phyloP scores from a whole-genome alignment of 2,329 filamentous ascomycete species.

The Metarhizium sp. region DNA sequence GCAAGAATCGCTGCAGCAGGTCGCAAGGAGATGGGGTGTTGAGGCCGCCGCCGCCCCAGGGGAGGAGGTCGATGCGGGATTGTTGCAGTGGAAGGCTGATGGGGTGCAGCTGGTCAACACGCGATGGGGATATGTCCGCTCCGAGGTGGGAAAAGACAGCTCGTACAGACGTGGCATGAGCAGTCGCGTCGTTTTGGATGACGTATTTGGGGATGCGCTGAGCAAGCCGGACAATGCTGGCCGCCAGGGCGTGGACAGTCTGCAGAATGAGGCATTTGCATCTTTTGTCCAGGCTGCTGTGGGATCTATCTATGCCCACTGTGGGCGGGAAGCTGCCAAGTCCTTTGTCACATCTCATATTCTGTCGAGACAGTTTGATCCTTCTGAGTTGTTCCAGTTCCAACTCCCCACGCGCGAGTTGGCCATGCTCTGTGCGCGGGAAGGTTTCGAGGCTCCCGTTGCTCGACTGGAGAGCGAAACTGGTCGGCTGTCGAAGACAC shows the following conservation, averaged over 20 bases:
- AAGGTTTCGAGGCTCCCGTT: conserved; percentile 80
- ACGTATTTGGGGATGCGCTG: conserved; percentile 67
- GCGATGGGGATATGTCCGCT: conserved; percentile 42
- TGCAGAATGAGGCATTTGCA: conserved; percentile 64
- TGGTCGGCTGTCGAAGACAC: conserved; percentile 71
- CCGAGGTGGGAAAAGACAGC: conserved; percentile 35
- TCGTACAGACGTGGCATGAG: conserved; percentile 58
- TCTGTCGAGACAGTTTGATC: conserved; percentile 66
- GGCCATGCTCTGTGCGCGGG: conserved; percentile 70
- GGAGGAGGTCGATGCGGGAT: conserved; percentile 81
- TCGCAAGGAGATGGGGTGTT: conserved; percentile 84
- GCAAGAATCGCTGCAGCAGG: conserved; percentile 58
- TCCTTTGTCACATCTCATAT: conserved; percentile 79
- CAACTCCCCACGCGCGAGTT: conserved; percentile 76
- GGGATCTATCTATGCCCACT: conserved; percentile 78
- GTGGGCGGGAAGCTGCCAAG: conserved; percentile 69
- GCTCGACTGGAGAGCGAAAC: conserved; percentile 87
- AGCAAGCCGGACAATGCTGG: conserved; percentile 14
- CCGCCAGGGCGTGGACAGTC: conserved; percentile 44
- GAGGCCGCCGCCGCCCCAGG: conserved; percentile 81
- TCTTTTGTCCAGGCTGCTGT: conserved; percentile 76
- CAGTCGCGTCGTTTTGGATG: conserved; percentile 70
- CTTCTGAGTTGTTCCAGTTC: conserved; percentile 76
- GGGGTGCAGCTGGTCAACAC: conserved; percentile 34
- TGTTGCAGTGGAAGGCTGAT: conserved; percentile 66